A percentile compares a stretch with the other conserved stretches of the same genome.
Conservation (phyloP, 169 alveolate species). For the Haemoproteus tartakovskyi region DNA sequence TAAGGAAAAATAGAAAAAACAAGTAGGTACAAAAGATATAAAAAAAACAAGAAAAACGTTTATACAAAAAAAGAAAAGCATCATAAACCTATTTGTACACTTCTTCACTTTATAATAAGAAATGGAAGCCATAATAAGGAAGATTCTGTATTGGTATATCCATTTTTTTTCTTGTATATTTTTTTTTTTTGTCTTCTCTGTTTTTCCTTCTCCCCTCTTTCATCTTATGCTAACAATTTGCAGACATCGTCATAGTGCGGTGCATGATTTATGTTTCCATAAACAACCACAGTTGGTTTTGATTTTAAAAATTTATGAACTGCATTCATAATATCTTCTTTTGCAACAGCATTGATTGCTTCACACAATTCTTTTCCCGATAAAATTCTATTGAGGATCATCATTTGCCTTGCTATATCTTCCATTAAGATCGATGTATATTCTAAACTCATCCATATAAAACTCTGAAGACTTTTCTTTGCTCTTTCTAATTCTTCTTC, state of each 20-base stretch:
- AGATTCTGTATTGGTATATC: too few species aligned
- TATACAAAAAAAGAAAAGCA: too few species aligned
- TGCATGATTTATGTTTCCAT: conserved; percentile 76
- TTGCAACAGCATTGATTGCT: conserved; percentile 77
- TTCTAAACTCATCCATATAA: conserved; percentile 80
- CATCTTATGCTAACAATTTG: conserved; percentile 23
- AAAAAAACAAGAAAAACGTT: too few species aligned
- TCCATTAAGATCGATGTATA: conserved; percentile 81
- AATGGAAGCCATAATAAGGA: too few species aligned
- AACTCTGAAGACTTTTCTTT: conserved; percentile 79
- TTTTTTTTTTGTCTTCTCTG: too few species aligned
- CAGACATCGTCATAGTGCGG: conserved; percentile 82
- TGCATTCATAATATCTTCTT: conserved; percentile 70
- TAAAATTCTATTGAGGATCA: conserved; percentile 75
- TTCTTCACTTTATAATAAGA: too few species aligned
- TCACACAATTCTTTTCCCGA: conserved; percentile 74
- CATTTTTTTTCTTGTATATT: too few species aligned
- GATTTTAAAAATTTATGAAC: conserved; percentile 69
- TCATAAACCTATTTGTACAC: too few species aligned
- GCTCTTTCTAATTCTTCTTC: conserved; percentile 83
- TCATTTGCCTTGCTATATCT: conserved; percentile 83
- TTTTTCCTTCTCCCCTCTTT: too few species aligned
- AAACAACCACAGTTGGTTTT: conserved; percentile 80
- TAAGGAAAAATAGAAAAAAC: too few species aligned
- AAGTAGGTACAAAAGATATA: too few species aligned